These are phyloP conservation scores for Hypocrella siamensis DNA, from an alignment of 2,329 filamentous ascomycete species.

Conservation along the genomic window DNA sequence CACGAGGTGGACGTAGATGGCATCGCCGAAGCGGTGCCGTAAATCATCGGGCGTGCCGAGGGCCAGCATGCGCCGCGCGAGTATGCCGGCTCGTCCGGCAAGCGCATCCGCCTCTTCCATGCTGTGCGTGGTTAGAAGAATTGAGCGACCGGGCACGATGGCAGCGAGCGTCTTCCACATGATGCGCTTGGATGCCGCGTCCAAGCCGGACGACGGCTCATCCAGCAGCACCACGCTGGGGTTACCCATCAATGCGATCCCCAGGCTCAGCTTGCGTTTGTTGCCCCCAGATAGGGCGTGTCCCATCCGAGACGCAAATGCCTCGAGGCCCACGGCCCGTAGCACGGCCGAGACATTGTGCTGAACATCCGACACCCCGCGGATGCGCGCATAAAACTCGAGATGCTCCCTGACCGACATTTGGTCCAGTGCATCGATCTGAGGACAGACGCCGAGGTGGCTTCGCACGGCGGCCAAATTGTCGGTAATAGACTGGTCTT, in stretches of 20 bases:
- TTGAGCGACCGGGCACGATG: constrained; percentile 60
- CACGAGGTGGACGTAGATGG: constrained; percentile 70
- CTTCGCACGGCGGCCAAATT: constrained; percentile 57
- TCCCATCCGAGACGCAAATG: constrained; percentile 61
- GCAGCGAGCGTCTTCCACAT: constrained; percentile 80
- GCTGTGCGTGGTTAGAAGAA: constrained; percentile 80
- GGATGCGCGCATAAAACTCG: constrained; percentile 70
- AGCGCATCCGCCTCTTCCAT: constrained; percentile 94
- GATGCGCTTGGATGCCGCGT: constrained; percentile 76
- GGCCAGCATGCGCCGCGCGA: constrained; percentile 74
- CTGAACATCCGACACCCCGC: constrained; percentile 59
- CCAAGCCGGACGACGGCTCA: constrained; percentile 77
- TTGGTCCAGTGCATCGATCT: constrained; percentile 73
- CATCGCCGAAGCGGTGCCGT: constrained; percentile 59
- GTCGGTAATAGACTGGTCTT: constrained; percentile 58
- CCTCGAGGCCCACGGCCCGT: constrained; percentile 60
- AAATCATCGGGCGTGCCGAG: constrained; percentile 62
- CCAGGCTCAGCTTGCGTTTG: constrained; percentile 80
- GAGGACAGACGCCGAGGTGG: constrained; percentile 81
- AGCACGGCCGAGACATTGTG: constrained; percentile 68
- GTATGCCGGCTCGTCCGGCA: constrained; percentile 69
- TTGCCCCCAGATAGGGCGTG: constrained; percentile 75
- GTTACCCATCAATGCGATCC: constrained; percentile 86
- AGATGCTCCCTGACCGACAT: constrained; percentile 86
- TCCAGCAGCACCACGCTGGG: constrained; percentile 77